Evolutionary conservation across 2,329 filamentous ascomycete species (phyloP).

Genomic region (Ophiostoma sp.): DNA sequence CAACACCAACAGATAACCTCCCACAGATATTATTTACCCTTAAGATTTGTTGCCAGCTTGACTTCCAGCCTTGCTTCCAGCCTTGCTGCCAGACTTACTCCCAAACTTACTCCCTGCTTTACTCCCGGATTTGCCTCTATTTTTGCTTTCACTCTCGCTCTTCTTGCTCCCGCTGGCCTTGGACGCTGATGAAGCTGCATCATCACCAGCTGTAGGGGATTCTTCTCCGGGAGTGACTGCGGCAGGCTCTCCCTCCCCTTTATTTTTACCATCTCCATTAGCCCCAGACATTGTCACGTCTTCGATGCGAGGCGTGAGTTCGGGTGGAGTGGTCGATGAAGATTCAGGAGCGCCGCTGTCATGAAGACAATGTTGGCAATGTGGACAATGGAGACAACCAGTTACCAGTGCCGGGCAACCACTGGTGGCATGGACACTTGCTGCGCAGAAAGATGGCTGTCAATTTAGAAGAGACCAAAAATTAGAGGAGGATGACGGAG

Average conservation of each 20-base stretch:
- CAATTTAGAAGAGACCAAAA: background rate
- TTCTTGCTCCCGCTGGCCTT: background rate
- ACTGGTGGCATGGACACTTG: background rate
- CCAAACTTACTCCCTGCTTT: background rate
- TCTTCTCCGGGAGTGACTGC: background rate
- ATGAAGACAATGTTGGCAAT: background rate
- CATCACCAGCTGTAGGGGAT: background rate
- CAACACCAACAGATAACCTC: background rate
- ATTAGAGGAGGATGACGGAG: background rate
- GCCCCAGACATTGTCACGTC: background rate
- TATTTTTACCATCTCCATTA: background rate
- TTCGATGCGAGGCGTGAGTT: background rate
- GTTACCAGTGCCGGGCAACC: background rate
- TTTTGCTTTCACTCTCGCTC: background rate
- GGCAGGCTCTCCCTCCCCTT: background rate
- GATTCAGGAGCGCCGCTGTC: background rate
- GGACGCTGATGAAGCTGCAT: background rate
- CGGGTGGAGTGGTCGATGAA: background rate
- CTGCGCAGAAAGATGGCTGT: background rate
- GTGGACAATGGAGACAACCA: background rate
- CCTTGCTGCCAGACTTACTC: background rate
- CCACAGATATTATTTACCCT: background rate
- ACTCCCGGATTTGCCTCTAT: too few relatives aligned
- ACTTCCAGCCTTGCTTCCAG: background rate
- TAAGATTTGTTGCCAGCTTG: background rate